Conservation (phyloP, 805 yeast genomes). For the Spathaspora boniae region DNA sequence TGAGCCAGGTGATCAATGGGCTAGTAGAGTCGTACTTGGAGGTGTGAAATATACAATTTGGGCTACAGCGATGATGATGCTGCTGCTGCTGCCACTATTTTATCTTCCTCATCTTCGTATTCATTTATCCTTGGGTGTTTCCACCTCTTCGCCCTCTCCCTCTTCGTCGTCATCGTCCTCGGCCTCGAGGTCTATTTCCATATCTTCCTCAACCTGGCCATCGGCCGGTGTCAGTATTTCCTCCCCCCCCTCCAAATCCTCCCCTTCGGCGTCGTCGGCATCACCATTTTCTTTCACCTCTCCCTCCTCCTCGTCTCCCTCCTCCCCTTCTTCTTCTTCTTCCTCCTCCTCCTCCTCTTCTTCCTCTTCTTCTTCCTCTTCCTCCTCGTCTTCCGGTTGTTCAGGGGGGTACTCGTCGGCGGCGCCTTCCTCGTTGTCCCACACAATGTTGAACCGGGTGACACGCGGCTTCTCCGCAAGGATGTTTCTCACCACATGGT, state of each 20-base stretch:
- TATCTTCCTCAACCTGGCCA: conserved; percentile 31
- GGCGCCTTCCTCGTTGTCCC: conserved; percentile 75
- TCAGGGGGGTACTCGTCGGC: conserved; percentile 76
- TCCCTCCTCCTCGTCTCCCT: conserved; percentile 38
- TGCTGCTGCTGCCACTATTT: background rate
- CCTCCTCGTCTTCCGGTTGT: conserved; percentile 63
- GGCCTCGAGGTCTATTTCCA: conserved; percentile 19
- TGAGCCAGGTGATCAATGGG: conserved; percentile 31
- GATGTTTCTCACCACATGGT: conserved; percentile 89
- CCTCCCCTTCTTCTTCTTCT: conserved; percentile 48
- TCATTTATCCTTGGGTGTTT: conserved; percentile 8
- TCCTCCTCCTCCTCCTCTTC: conserved; percentile 60
- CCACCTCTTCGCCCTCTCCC: conserved; percentile 7
- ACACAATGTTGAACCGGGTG: conserved; percentile 91
- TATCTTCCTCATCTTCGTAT: conserved; percentile 9
- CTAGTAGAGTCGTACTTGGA: conserved; percentile 13
- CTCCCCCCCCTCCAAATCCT: conserved; percentile 37
- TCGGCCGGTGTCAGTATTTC: conserved; percentile 37
- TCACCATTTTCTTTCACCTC: too few species aligned
- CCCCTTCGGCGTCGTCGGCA: conserved; percentile 37
- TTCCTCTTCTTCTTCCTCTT: conserved; percentile 50
- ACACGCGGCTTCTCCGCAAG: conserved; percentile 97
- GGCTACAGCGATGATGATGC: background rate
- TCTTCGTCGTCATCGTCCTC: conserved; percentile 15
- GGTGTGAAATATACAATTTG: background rate